Conservation (phyloP, 345 rosid genomes). For the Lepidium aucheri region DNA sequence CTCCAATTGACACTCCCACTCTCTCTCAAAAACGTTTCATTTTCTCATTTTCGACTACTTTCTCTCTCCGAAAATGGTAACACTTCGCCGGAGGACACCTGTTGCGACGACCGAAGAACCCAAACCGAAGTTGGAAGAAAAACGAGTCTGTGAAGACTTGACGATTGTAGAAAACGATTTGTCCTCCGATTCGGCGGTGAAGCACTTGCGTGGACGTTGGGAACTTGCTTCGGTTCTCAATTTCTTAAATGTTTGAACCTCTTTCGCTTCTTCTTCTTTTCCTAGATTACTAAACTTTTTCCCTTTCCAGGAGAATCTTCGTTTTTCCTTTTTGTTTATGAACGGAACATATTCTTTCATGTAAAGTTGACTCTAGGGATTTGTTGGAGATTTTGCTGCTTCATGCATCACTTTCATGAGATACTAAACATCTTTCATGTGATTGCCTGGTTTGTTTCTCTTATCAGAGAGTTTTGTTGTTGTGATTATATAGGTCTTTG, state of each 20-base stretch:
- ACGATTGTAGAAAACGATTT: slow-evolving; percentile 20
- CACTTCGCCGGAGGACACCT: slow-evolving; percentile 24
- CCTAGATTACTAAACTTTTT: background rate
- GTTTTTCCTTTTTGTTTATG: background rate
- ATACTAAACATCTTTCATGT: background rate
- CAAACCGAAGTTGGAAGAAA: background rate
- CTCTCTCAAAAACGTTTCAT: slow-evolving; percentile 12
- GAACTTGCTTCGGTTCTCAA: slow-evolving; percentile 90
- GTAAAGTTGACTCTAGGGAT: background rate
- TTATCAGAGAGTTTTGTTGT: background rate
- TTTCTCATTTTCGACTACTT: background rate
- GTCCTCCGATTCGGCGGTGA: slow-evolving; percentile 31
- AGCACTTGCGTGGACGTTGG: slow-evolving; percentile 65
- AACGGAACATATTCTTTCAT: background rate
- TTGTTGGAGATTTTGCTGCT: background rate
- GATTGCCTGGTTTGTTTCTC: background rate
- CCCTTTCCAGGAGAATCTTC: background rate
- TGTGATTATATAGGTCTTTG: slow-evolving; percentile 47
- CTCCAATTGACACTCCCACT: background rate
- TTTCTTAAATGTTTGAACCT: slow-evolving; percentile 48
- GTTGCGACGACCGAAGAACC: background rate
- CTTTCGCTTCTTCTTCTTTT: background rate
- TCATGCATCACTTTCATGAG: background rate
- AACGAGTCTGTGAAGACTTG: slow-evolving; percentile 14
- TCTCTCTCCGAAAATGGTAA: slow-evolving; percentile 31